Conservation (phyloP, 2,329 filamentous ascomycete species). For the Didymella exigua region DNA sequence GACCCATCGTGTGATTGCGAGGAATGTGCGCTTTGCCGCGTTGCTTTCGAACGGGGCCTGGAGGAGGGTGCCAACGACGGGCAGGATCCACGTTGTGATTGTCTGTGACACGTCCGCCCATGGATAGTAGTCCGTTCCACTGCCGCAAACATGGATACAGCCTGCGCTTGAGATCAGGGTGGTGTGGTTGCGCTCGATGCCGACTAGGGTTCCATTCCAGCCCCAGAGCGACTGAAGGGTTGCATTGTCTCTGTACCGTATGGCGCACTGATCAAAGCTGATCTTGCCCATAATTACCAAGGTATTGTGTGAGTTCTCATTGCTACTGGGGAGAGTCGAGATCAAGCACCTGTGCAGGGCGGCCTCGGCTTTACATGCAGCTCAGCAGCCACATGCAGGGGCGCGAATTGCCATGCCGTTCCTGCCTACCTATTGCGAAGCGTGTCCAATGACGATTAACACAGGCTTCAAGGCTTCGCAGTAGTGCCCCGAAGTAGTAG, state of each 20-base stretch:
- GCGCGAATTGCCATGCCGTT: not conserved
- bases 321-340: too few relatives aligned
- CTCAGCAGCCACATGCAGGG: constrained; percentile 9
- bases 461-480: not conserved
- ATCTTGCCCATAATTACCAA: constrained; percentile 11
- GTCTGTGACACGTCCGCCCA: constrained; percentile 42
- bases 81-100: constrained; percentile 51
- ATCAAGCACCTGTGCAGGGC: not conserved
- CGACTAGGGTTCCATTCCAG: constrained; percentile 27
- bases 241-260: not conserved
- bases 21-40: constrained; percentile 41
- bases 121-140: constrained; percentile 38
- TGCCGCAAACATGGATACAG: constrained; percentile 44
- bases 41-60: constrained; percentile 53
- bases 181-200: constrained; percentile 10
- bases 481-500: not conserved
- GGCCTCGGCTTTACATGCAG: constrained; percentile 11
- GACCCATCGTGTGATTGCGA: constrained; percentile 47
- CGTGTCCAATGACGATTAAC: too few relatives aligned
- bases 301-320: too few relatives aligned
- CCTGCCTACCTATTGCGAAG: not conserved
- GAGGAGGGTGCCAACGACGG: constrained; percentile 47
- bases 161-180: constrained; percentile 43
- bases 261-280: constrained; percentile 4
- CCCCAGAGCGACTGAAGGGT: constrained; percentile 21